Percentiles rank a stretch among this genome's conserved stretches.
These are phyloP conservation scores for Termitomyces sp. DNA, from an alignment of 768 basidiomycete species.

Conservation along the genomic window DNA sequence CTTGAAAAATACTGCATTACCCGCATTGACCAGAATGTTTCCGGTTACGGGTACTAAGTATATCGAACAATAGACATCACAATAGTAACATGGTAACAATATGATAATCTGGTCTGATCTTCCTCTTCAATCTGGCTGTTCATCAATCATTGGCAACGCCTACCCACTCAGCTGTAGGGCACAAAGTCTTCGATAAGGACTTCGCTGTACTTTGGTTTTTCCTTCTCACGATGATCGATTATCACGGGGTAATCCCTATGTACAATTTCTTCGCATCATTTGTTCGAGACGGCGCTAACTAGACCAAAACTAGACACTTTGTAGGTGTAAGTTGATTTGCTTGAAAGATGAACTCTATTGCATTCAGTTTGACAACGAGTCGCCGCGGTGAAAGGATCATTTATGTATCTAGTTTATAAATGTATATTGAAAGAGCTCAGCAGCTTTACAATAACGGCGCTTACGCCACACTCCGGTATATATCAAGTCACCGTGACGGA, in stretches of 20 bases:
- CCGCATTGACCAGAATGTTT: too few relatives aligned
- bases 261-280: neutral
- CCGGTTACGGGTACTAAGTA: neutral
- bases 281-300: neutral
- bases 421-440: neutral
- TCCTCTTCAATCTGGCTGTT: neutral
- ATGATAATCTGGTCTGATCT: too few relatives aligned
- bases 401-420: neutral
- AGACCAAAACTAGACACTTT: neutral
- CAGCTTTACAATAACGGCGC: neutral
- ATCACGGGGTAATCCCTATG: neutral
- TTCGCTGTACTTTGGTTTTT: too few relatives aligned
- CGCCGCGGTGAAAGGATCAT: neutral
- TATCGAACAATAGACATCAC: too few relatives aligned
- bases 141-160: neutral
- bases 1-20: too few relatives aligned
- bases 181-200: neutral
- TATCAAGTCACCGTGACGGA: neutral
- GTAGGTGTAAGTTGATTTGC: neutral
- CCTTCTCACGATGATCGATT: neutral
- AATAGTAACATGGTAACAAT: too few relatives aligned
- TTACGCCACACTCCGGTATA: constrained; percentile 5
- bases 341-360: neutral
- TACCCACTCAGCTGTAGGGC: neutral
- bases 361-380: neutral